These are phyloP conservation scores for Hymenoscyphus linearis DNA, from an alignment of 2,329 filamentous ascomycete species.

Conservation along the genomic window DNA sequence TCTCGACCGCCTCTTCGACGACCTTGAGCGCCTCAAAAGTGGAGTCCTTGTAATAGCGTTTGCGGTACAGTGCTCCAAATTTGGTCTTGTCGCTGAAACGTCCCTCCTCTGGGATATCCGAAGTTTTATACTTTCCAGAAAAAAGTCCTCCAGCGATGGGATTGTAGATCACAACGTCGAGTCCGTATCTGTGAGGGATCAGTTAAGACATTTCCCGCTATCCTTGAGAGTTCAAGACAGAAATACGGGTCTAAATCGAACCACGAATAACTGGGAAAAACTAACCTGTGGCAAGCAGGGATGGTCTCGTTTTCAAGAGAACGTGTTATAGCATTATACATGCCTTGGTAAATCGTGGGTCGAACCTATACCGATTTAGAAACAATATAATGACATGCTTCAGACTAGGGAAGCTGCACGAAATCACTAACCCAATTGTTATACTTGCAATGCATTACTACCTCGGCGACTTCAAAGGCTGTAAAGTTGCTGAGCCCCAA, in stretches of 20 bases:
- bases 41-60: conserved; percentile 57
- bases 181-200: conserved; percentile 54
- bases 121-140: conserved; percentile 60
- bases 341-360: conserved; percentile 69
- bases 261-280: too few relatives aligned
- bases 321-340: conserved; percentile 80
- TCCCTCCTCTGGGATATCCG: conserved; percentile 53
- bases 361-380: conserved; percentile 41
- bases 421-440: conserved; percentile 53
- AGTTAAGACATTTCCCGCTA: too few relatives aligned
- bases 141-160: conserved; percentile 77
- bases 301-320: conserved; percentile 72
- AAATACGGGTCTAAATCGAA: too few relatives aligned
- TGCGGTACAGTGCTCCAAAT: conserved; percentile 47
- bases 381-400: neutral
- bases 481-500: conserved; percentile 82
- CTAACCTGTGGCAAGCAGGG: conserved; percentile 49
- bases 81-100: conserved; percentile 57
- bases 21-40: conserved; percentile 56
- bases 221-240: too few relatives aligned
- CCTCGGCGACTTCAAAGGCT: conserved; percentile 81
- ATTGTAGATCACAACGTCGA: conserved; percentile 79
- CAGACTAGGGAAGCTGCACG: neutral
- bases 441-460: conserved; percentile 72
- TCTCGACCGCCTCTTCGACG: conserved; percentile 54